Conservation (phyloP, 106 monocot genomes). For the Chionographis japonica region DNA sequence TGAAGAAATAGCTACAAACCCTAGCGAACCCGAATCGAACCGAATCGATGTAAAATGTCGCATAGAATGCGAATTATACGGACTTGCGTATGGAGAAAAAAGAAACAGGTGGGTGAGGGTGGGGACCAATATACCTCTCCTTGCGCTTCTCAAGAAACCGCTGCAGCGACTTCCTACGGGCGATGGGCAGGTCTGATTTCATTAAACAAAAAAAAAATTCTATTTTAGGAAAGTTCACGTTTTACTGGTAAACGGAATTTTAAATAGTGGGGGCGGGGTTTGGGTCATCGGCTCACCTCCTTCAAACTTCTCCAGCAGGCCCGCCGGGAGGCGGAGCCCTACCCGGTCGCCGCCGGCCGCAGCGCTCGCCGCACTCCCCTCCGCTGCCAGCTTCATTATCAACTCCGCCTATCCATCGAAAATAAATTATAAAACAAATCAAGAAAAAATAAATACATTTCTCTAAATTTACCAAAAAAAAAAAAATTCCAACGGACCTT, state of each 20-base stretch:
- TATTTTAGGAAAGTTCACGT: neutral
- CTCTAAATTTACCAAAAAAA: too few relatives aligned
- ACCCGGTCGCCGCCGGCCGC: neutral
- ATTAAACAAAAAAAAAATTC: neutral
- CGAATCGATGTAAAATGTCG: too few relatives aligned
- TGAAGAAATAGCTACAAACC: too few relatives aligned
- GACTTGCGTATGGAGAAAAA: too few relatives aligned
- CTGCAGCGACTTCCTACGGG: neutral
- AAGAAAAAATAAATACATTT: too few relatives aligned
- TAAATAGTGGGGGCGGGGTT: too few relatives aligned
- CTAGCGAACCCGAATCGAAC: too few relatives aligned
- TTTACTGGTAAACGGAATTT: neutral
- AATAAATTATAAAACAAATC: too few relatives aligned
- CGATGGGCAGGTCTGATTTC: neutral
- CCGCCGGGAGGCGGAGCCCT: neutral
- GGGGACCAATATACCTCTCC: neutral
- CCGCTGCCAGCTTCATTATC: neutral
- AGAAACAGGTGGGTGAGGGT: too few relatives aligned
- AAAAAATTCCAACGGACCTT: too few relatives aligned
- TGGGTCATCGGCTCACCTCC: neutral
- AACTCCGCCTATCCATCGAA: neutral
- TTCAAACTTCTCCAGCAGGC: neutral
- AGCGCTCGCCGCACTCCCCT: too few relatives aligned
- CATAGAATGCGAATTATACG: too few relatives aligned
- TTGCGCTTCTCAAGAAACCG: constrained; percentile 2